phyloP scores from a whole-genome alignment of 257 asterid genomes.

The Striga asiatica region DNA sequence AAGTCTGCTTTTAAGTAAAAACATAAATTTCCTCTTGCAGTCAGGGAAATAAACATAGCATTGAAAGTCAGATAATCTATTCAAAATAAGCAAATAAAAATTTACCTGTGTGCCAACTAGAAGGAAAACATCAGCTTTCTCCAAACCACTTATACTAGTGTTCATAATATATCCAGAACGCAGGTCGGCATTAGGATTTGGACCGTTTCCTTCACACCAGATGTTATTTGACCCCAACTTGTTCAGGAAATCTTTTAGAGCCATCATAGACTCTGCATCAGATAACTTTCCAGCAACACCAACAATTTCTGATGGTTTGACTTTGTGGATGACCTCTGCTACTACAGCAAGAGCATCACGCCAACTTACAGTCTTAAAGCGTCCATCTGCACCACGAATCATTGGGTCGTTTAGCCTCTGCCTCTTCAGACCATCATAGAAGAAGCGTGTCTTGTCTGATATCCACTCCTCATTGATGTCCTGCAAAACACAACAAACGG shows the following conservation, averaged over 20 bases:
- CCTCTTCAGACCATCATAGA: slow-evolving; percentile 95
- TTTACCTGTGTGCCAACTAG: slow-evolving; percentile 96
- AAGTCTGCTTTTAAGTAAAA: no score
- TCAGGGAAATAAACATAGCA: neutral
- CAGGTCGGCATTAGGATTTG: slow-evolving; percentile 71
- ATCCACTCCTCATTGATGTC: slow-evolving; percentile 99
- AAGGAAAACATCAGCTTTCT: slow-evolving; percentile 89
- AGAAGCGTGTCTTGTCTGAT: slow-evolving; percentile 97
- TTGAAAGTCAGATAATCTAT: slow-evolving; percentile 3
- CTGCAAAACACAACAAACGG: slow-evolving; percentile 31
- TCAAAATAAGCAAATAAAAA: slow-evolving; percentile 7
- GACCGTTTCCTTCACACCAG: slow-evolving; percentile 94
- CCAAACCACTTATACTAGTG: slow-evolving; percentile 83
- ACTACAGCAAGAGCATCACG: slow-evolving; percentile 83
- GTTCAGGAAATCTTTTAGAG: slow-evolving; percentile 84
- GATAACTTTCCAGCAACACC: slow-evolving; percentile 96
- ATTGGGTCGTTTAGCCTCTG: slow-evolving; percentile 97
- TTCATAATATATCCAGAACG: slow-evolving; percentile 97
- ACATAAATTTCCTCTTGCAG: no score
- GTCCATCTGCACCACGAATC: slow-evolving; percentile 96
- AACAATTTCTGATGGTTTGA: slow-evolving; percentile 71
- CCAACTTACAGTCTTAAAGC: slow-evolving; percentile 91
- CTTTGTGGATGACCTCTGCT: slow-evolving; percentile 74
- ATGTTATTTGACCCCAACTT: slow-evolving; percentile 87
- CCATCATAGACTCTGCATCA: slow-evolving; percentile 97